These are phyloP conservation scores for Sabuloglossum arenarium DNA, from an alignment of 495 filamentous ascomycete genomes.

Conservation along the genomic window DNA sequence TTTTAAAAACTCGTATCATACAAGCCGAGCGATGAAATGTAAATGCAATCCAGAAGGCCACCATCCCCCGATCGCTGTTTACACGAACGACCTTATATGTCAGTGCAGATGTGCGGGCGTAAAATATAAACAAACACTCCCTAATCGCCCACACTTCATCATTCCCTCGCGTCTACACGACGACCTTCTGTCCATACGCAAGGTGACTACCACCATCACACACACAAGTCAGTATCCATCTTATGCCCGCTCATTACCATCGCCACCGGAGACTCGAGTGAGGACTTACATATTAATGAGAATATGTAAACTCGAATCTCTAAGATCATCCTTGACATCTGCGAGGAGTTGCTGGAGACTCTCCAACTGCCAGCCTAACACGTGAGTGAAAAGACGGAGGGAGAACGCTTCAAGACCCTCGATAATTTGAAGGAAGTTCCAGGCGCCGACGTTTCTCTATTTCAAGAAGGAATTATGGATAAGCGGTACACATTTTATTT, in stretches of 20 bases:
- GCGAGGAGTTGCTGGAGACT: conserved; percentile 17
- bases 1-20: too few relatives aligned
- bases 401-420: conserved; percentile 19
- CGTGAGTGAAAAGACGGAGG: conserved; percentile 13
- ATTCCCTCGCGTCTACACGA: too few relatives aligned
- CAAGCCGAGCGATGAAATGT: too few relatives aligned
- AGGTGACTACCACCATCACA: background rate
- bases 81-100: too few relatives aligned
- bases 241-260: background rate
- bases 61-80: too few relatives aligned
- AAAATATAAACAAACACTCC: too few relatives aligned
- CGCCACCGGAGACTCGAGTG: background rate
- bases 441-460: conserved; percentile 18
- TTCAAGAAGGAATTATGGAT: background rate
- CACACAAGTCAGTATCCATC: background rate
- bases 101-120: too few relatives aligned
- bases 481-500: background rate
- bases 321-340: conserved; percentile 32
- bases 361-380: conserved; percentile 14
- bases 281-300: conserved; percentile 19
- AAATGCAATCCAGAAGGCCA: too few relatives aligned
- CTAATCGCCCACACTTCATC: too few relatives aligned
- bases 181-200: background rate
- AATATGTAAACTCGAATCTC: conserved; percentile 27
- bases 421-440: conserved; percentile 14